A percentile compares a stretch with the other conserved stretches of the same genome.
These are phyloP conservation scores for Geranium rotundifolium DNA, from an alignment of 345 rosid species.

Conservation along the genomic window DNA sequence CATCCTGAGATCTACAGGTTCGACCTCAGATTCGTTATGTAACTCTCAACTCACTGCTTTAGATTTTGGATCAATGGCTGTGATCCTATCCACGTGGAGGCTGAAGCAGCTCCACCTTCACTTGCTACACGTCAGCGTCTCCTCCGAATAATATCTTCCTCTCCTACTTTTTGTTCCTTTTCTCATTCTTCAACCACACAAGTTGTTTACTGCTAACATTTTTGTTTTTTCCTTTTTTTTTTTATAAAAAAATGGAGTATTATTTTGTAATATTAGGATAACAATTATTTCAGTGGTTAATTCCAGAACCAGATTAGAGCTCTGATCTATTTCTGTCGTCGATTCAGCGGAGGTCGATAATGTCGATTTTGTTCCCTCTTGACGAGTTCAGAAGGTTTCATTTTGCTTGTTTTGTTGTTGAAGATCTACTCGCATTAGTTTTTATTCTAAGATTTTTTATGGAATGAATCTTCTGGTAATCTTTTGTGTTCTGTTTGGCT, in stretches of 20 bases:
- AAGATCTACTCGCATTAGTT: too few relatives aligned
- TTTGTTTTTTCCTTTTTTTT: not conserved
- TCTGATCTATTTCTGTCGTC: not conserved
- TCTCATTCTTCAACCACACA: not conserved
- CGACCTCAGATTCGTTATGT: constrained; percentile 9
- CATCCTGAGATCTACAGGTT: constrained; percentile 13
- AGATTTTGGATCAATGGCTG: constrained; percentile 22
- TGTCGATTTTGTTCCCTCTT: constrained; percentile 12
- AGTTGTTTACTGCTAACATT: constrained; percentile 6
- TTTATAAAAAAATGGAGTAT: not conserved
- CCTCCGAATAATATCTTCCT: constrained; percentile 23
- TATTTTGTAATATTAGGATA: not conserved
- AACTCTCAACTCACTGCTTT: constrained; percentile 18
- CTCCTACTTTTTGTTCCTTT: constrained; percentile 1
- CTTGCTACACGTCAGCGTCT: constrained; percentile 22
- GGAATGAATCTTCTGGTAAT: too few relatives aligned
- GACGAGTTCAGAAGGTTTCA: too few relatives aligned
- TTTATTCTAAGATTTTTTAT: too few relatives aligned
- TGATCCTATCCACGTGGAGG: constrained; percentile 7
- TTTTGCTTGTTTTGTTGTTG: too few relatives aligned
- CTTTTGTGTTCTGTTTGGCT: too few relatives aligned
- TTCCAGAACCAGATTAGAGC: constrained; percentile 9
- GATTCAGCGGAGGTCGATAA: constrained; percentile 14
- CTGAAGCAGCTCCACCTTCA: constrained; percentile 15
- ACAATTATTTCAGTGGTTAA: not conserved